Evolutionary conservation across 2,329 filamentous ascomycete genomes (phyloP).

Genomic region (Fusarium robinianum): DNA sequence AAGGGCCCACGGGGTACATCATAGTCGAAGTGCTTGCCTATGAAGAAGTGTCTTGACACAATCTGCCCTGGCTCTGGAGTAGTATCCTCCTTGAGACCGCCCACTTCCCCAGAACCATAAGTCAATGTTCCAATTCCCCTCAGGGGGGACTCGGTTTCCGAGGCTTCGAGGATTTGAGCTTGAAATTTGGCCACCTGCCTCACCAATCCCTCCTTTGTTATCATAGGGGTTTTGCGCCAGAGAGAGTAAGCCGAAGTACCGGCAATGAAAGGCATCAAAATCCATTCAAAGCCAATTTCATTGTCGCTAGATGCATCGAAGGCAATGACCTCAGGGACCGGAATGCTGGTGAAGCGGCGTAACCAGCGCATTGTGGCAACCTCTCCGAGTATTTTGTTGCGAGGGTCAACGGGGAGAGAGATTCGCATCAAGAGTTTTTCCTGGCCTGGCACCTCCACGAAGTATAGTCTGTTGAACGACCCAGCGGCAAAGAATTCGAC

Average conservation of each 20-base stretch:
- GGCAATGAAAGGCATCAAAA: constrained; percentile 41
- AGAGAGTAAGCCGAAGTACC: constrained; percentile 36
- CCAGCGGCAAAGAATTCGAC: constrained; percentile 2
- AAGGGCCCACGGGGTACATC: constrained; percentile 43
- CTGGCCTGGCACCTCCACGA: not conserved
- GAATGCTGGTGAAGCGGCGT: not conserved
- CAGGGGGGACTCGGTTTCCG: constrained; percentile 27
- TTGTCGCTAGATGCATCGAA: constrained; percentile 3
- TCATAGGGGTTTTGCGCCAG: constrained; percentile 28
- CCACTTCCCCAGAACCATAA: not conserved
- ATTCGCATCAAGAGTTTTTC: constrained; percentile 1
- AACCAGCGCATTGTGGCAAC: constrained; percentile 6
- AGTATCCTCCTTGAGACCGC: constrained; percentile 1
- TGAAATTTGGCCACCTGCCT: constrained; percentile 9
- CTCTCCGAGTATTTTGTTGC: constrained; percentile 1
- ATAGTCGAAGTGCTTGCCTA: constrained; percentile 37
- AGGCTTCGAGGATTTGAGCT: constrained; percentile 28
- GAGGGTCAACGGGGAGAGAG: constrained; percentile 8
- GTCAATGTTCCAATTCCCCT: constrained; percentile 28
- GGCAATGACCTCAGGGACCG: constrained; percentile 1
- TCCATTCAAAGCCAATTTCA: constrained; percentile 39
- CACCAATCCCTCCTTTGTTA: constrained; percentile 6
- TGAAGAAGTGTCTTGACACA: constrained; percentile 43
- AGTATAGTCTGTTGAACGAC: not conserved
- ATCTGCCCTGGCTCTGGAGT: constrained; percentile 29